Base-by-base conservation (phyloP, 306 rosid genomes). In the Rosa chinensis region DNA sequence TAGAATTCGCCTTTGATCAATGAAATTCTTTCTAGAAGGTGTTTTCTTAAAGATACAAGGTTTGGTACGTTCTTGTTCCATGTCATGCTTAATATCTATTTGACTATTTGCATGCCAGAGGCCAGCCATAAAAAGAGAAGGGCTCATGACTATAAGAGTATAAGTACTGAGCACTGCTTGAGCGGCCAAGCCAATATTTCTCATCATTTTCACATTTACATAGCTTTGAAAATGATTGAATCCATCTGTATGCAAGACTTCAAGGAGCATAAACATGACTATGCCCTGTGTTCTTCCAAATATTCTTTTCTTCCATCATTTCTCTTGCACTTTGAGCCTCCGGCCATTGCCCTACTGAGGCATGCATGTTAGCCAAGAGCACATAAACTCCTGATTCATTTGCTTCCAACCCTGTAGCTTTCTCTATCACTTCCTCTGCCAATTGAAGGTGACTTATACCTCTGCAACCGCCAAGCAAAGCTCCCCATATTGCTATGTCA, bases 401-500 rank as follows among this genome's bases (percentile, higher is more conserved):
- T 6, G 80, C 28, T 74, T 72, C 63, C 75, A 62, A 42, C 53
- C 49, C 70, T 2, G 49, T 83, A 4, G 58, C 83, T 42, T 28
- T 70, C 68, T 75, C 75, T 3, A 70, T 78, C 47, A 79, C 61
- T 75, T 83, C 83, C 53, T 28, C 58, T 10, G 86, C 83, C 68
- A 71, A 58, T 59, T 59, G 69, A 40, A 79, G 72, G 10, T 75
- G 77, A 62, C 58, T 23, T 50, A 21, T 75, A 16, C 70, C 45
- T 76, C 72, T 83, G 80, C 75, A 83, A 28, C 80, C 83, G 4
- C 83, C 80, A 44, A 83, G 75, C 62, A 83, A 69, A 20, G 83
- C 73, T 21, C 86, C 86, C 80, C 83, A 78, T 3, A 78, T 78
- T 6, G 82, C 80, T 68, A 78, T 44, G 59, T 82, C 80, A 14